Percentiles rank a stretch among this genome's conserved stretches.
phyloP scores from a whole-genome alignment of 495 filamentous ascomycete genomes.

The Daldinia loculata region DNA sequence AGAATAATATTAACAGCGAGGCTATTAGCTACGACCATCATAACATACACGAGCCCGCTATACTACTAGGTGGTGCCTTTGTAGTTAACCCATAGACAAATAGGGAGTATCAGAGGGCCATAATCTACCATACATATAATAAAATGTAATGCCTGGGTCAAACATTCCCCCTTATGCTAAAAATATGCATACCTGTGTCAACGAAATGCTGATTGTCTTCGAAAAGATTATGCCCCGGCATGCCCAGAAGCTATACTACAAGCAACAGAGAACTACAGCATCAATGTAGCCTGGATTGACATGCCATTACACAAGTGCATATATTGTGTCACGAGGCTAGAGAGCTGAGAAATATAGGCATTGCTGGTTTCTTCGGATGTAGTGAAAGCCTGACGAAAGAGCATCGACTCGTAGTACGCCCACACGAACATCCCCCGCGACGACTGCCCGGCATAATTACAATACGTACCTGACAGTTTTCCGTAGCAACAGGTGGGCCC shows the following conservation, averaged over 20 bases:
- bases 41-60: conserved; percentile 72
- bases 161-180: not conserved
- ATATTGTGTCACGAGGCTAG: no score
- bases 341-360: no score
- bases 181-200: not conserved
- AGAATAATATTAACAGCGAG: conserved; percentile 33
- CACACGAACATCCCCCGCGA: no score
- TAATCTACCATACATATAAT: not conserved
- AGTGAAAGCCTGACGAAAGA: no score
- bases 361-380: no score
- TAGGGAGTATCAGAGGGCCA: not conserved
- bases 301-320: no score
- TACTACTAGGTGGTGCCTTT: conserved; percentile 72
- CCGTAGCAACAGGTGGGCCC: not conserved
- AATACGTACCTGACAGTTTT: not conserved
- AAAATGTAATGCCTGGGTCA: not conserved
- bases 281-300: no score
- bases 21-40: conserved; percentile 69
- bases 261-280: no score
- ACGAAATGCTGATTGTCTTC: not conserved
- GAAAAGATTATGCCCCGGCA: not conserved
- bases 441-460: no score
- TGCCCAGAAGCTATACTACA: no score
- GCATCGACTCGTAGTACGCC: no score
- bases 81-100: conserved; percentile 52